Evolutionary conservation across 2,329 filamentous ascomycete species (phyloP).

Genomic region (Diplodia intermedia): DNA sequence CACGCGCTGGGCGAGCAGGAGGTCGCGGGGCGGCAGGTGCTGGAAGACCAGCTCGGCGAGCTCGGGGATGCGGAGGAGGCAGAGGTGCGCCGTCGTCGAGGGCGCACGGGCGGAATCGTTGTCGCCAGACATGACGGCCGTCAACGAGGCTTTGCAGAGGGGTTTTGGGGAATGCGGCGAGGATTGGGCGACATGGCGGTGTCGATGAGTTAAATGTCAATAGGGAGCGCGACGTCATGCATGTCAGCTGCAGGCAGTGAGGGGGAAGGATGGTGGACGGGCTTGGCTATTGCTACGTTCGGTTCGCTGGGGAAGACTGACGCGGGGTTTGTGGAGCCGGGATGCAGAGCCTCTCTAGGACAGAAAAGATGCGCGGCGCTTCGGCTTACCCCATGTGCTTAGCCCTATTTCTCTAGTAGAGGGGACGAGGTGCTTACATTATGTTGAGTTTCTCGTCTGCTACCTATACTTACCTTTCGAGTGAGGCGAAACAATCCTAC

Average conservation of each 20-base stretch:
- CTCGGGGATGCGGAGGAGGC: constrained; percentile 28
- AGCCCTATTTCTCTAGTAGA: neutral
- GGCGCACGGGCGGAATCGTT: neutral
- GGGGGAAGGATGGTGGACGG: constrained; percentile 13
- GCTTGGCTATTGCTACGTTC: neutral
- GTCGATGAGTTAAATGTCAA: neutral
- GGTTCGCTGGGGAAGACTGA: constrained; percentile 5
- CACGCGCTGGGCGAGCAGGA: constrained; percentile 24
- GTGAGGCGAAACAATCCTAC: neutral
- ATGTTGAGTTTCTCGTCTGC: neutral
- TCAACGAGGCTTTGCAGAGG: neutral
- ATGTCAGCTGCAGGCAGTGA: constrained; percentile 18
- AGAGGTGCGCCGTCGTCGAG: neutral
- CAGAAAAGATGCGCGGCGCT: neutral
- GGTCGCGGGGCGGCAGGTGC: constrained; percentile 24
- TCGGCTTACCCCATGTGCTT: neutral
- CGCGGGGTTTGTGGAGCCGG: neutral
- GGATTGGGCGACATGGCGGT: neutral
- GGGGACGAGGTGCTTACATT: neutral
- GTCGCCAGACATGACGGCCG: neutral
- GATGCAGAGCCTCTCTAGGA: neutral
- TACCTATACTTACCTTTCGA: neutral
- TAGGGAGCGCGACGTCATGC: neutral
- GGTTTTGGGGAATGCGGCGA: neutral
- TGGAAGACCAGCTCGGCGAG: constrained; percentile 30